Conservation (phyloP, 2,329 filamentous ascomycete genomes). For the Scopulariopsis brevicaulis region DNA sequence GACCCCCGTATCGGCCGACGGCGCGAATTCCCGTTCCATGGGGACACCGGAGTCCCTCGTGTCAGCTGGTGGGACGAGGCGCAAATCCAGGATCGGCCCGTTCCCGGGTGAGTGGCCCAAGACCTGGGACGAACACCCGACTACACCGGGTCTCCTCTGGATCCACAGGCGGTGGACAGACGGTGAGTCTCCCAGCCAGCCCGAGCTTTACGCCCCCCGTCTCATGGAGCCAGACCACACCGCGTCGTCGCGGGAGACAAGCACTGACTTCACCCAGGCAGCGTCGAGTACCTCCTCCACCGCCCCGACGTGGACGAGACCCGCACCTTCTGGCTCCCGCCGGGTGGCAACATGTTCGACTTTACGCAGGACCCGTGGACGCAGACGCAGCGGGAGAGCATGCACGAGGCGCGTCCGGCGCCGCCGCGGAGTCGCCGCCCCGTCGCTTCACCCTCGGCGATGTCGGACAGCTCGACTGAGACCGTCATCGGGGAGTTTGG, state of each 20-base stretch:
- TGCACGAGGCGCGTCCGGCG: background rate
- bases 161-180: background rate
- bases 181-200: background rate
- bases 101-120: background rate
- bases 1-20: background rate
- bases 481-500: background rate
- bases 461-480: background rate
- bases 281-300: background rate
- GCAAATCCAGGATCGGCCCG: background rate
- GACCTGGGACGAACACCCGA: background rate
- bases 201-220: background rate
- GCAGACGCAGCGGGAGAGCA: background rate
- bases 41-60: no score
- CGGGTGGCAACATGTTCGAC: background rate
- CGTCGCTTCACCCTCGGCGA: background rate
- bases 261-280: background rate
- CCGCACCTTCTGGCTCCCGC: background rate
- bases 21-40: background rate
- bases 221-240: background rate
- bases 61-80: no score
- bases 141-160: background rate
- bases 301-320: background rate
- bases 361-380: background rate
- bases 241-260: background rate
- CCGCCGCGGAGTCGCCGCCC: background rate